phyloP scores from a whole-genome alignment of 768 basidiomycete species.

The Russula sp. region DNA sequence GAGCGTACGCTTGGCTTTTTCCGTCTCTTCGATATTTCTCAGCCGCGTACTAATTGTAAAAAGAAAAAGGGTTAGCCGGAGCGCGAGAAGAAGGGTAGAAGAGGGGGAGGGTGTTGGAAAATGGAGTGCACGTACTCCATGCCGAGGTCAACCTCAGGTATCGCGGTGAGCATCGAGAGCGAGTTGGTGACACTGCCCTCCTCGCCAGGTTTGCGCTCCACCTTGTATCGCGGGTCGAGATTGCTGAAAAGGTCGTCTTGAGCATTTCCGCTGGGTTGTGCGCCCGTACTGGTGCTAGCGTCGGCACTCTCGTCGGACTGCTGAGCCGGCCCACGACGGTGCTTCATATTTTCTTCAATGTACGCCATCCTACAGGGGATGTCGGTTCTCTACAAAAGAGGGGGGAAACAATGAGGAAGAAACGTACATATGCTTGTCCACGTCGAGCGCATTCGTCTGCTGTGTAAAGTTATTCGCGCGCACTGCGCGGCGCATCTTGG shows the following conservation, averaged over 20 bases:
- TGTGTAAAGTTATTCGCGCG: slow-evolving; percentile 93
- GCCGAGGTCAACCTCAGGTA: slow-evolving; percentile 96
- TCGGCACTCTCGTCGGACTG: slow-evolving; percentile 13
- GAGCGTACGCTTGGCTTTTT: slow-evolving; percentile 87
- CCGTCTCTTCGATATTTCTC: slow-evolving; percentile 95
- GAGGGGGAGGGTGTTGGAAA: neutral
- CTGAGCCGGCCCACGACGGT: slow-evolving; percentile 54
- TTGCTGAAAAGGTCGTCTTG: slow-evolving; percentile 71
- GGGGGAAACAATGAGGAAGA: neutral
- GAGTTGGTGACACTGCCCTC: slow-evolving; percentile 94
- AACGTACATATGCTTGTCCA: slow-evolving; percentile 95
- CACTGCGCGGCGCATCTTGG: slow-evolving; percentile 67
- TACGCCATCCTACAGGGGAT: slow-evolving; percentile 78
- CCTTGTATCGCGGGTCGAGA: slow-evolving; percentile 63
- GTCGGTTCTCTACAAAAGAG: neutral
- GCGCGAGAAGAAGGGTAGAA: neutral
- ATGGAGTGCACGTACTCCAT: slow-evolving; percentile 76
- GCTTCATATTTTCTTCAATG: slow-evolving; percentile 88
- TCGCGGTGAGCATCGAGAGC: slow-evolving; percentile 92
- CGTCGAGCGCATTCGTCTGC: slow-evolving; percentile 92
- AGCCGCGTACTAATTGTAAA: slow-evolving; percentile 60
- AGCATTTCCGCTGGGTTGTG: slow-evolving; percentile 39
- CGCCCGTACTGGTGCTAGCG: slow-evolving; percentile 23
- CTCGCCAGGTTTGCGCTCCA: slow-evolving; percentile 48
- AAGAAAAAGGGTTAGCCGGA: neutral